A percentile compares a stretch with the other conserved stretches of the same genome.
These are phyloP conservation scores for Austroboletus rostrupii DNA, from an alignment of 1,284 basidiomycete species.

Conservation along the genomic window DNA sequence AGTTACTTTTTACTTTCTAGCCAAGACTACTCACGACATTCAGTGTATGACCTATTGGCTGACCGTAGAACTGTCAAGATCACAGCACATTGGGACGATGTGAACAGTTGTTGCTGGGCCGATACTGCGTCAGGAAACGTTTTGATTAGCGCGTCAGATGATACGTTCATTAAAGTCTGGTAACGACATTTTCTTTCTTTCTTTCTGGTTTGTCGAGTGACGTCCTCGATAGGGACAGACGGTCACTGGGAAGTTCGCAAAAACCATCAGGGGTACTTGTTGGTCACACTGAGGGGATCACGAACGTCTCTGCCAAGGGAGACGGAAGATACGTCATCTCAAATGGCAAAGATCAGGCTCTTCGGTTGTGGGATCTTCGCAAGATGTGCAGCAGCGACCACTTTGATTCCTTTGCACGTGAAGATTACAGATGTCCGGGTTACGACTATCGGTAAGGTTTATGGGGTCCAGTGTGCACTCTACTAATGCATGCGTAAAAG, in stretches of 20 bases:
- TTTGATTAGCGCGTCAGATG: slow-evolving; percentile 91
- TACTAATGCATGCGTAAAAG: slow-evolving; percentile 34
- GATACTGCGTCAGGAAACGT: slow-evolving; percentile 91
- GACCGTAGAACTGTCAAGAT: slow-evolving; percentile 81
- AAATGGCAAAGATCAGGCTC: slow-evolving; percentile 96
- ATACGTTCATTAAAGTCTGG: slow-evolving; percentile 95
- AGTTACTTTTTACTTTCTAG: neutral
- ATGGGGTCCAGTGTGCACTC: neutral
- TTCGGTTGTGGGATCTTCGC: slow-evolving; percentile 91
- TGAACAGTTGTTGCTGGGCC: slow-evolving; percentile 96
- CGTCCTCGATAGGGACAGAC: slow-evolving; percentile 68
- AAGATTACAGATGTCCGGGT: slow-evolving; percentile 55
- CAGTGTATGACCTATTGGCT: slow-evolving; percentile 88
- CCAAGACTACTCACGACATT: neutral
- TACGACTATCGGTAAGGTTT: slow-evolving; percentile 78
- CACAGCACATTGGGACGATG: slow-evolving; percentile 81
- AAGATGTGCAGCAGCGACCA: slow-evolving; percentile 82
- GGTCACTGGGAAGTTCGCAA: slow-evolving; percentile 74
- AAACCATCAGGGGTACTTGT: slow-evolving; percentile 91
- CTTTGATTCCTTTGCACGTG: slow-evolving; percentile 53
- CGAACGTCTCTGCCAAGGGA: slow-evolving; percentile 82
- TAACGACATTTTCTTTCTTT: slow-evolving; percentile 33
- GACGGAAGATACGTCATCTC: slow-evolving; percentile 95
- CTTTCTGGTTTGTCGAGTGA: neutral
- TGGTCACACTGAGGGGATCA: slow-evolving; percentile 94